Conservation (phyloP, 2,329 filamentous ascomycete species). For the Chaetomium sp. region DNA sequence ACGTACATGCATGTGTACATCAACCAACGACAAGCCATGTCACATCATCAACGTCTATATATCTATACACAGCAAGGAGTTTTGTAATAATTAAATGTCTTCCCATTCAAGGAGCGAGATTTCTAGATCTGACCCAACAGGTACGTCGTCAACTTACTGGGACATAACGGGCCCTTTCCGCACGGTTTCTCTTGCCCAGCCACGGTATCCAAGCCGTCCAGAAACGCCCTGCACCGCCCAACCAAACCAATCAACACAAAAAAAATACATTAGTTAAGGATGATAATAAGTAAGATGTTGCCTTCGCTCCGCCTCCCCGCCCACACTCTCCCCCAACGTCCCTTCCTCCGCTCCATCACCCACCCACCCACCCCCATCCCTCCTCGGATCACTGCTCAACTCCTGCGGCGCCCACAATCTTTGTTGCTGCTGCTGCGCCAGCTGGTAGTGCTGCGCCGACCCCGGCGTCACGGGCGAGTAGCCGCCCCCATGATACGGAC, state of each 20-base stretch:
- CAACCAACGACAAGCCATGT: not conserved
- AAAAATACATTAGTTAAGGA: conserved; percentile 15
- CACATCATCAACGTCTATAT: not conserved
- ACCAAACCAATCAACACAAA: not conserved
- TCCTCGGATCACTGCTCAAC: conserved; percentile 19
- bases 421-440: not conserved
- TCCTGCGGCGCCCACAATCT: conserved; percentile 23
- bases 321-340: not conserved
- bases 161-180: not conserved
- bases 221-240: not conserved
- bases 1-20: not conserved
- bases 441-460: not conserved
- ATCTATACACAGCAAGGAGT: not conserved
- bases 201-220: not conserved
- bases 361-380: conserved; percentile 3
- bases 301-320: conserved; percentile 22
- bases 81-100: not conserved
- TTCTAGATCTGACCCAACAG: not conserved
- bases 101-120: not conserved
- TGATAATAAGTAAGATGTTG: conserved; percentile 35
- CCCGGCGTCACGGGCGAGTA: not conserved
- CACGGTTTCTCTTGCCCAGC: not conserved
- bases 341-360: not conserved
- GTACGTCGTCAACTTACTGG: not conserved
- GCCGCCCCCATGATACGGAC: not conserved